phyloP scores from a whole-genome alignment of 140 eudicot genomes.

The Ambrosia hybrid region DNA sequence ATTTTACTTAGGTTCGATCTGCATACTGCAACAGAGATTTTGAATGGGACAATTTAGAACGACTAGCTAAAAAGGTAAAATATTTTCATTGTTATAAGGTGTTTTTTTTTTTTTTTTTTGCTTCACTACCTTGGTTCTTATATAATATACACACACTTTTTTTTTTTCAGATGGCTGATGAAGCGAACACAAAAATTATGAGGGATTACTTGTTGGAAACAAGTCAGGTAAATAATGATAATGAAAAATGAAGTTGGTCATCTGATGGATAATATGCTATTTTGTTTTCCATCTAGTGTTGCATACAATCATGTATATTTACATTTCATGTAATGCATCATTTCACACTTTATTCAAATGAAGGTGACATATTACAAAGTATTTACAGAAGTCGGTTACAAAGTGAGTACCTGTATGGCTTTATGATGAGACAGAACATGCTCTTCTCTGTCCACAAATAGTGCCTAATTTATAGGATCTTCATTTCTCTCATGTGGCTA shows the following conservation, averaged over 20 bases:
- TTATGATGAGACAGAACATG: conserved; percentile 17
- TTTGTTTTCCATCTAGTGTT: conserved; percentile 15
- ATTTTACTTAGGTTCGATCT: conserved; percentile 72
- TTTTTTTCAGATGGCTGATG: conserved; percentile 75
- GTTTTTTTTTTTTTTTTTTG: conserved; percentile 14
- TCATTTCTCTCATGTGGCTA: conserved; percentile 32
- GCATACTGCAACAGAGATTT: conserved; percentile 89
- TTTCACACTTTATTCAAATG: conserved; percentile 20
- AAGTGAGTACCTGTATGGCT: conserved; percentile 15
- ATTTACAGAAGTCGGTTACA: conserved; percentile 18
- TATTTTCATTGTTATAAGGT: neutral
- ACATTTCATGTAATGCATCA: conserved; percentile 32
- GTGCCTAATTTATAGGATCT: conserved; percentile 32
- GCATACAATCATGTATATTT: conserved; percentile 23
- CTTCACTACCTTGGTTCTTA: conserved; percentile 8
- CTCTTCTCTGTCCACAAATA: conserved; percentile 12
- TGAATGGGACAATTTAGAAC: conserved; percentile 95
- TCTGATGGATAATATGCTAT: conserved; percentile 14
- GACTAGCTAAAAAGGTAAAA: conserved; percentile 60
- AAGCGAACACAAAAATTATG: conserved; percentile 80
- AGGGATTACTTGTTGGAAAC: conserved; percentile 90
- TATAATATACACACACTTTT: neutral
- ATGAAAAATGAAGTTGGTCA: conserved; percentile 27
- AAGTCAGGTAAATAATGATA: conserved; percentile 51
- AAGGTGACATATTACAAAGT: conserved; percentile 19